Evolutionary conservation across 805 yeast genomes (phyloP).

Genomic region (Metschnikowia reukaufii): DNA sequence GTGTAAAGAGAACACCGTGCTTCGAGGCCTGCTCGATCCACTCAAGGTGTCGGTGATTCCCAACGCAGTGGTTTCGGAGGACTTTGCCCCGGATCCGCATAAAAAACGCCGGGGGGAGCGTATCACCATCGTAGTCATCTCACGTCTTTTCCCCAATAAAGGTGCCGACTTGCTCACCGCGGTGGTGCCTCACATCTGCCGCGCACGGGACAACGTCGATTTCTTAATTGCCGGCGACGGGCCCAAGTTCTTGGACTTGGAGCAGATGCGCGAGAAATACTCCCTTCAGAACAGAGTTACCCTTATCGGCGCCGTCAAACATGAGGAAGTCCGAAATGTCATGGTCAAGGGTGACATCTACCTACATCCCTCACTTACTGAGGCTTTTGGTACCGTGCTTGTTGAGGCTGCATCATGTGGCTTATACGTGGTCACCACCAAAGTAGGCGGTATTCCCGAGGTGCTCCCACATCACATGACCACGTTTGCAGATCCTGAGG

Average conservation of each 20-base stretch:
- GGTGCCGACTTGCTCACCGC: conserved; percentile 90
- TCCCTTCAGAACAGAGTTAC: conserved; percentile 85
- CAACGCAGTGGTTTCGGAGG: conserved; percentile 86
- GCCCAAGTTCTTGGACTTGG: conserved; percentile 89
- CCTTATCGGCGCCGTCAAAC: conserved; percentile 82
- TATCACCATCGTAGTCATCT: conserved; percentile 86
- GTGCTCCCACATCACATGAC: conserved; percentile 94
- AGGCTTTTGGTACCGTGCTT: conserved; percentile 95
- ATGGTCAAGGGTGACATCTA: conserved; percentile 94
- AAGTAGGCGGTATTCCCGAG: conserved; percentile 97
- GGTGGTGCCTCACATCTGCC: conserved; percentile 80
- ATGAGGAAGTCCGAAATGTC: conserved; percentile 88
- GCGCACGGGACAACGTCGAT: conserved; percentile 57
- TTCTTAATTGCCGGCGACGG: conserved; percentile 96
- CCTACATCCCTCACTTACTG: conserved; percentile 90
- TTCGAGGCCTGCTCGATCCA: conserved; percentile 83
- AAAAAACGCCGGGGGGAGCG: conserved; percentile 4
- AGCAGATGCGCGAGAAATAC: conserved; percentile 89
- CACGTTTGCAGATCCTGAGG: conserved; percentile 85
- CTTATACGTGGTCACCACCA: conserved; percentile 85
- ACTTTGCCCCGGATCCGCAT: conserved; percentile 59
- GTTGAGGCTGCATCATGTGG: conserved; percentile 99
- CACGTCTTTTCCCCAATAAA: conserved; percentile 91
- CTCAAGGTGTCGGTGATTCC: conserved; percentile 84
- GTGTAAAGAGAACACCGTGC: conserved; percentile 91